These are phyloP conservation scores for Ustilago curta DNA, from an alignment of 1,284 basidiomycete genomes.

Conservation along the genomic window DNA sequence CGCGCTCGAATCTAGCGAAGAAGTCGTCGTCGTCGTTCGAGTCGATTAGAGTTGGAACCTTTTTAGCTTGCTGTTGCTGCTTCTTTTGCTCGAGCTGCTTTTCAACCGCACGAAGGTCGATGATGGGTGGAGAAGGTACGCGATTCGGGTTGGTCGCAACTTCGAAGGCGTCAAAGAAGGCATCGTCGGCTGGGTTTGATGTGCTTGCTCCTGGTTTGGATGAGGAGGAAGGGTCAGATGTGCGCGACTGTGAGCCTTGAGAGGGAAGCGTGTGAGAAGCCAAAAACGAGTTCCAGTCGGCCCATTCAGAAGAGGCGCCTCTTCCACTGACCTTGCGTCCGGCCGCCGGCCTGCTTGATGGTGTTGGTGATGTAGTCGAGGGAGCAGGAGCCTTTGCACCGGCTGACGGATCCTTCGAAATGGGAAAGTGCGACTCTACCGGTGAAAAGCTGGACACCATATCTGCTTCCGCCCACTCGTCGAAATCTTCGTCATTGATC, in stretches of 20 bases:
- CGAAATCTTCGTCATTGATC: conserved; percentile 20
- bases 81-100: conserved; percentile 52
- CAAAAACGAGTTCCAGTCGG: conserved; percentile 43
- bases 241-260: conserved; percentile 13
- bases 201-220: not conserved
- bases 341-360: conserved; percentile 6
- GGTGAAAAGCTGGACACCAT: conserved; percentile 57
- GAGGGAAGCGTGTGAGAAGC: conserved; percentile 38
- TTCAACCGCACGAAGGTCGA: conserved; percentile 65
- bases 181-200: conserved; percentile 49
- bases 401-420: not conserved
- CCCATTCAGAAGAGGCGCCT: conserved; percentile 43
- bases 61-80: conserved; percentile 17
- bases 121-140: conserved; percentile 57
- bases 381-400: not conserved
- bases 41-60: not conserved
- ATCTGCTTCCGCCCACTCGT: conserved; percentile 53
- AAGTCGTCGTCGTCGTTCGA: conserved; percentile 52
- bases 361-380: not conserved
- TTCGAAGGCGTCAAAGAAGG: conserved; percentile 55
- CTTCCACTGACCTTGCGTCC: conserved; percentile 26
- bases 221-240: conserved; percentile 4
- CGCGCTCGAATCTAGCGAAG: conserved; percentile 53
- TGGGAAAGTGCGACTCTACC: conserved; percentile 14
- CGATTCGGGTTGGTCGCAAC: conserved; percentile 37